Percentiles rank a stretch among this genome's conserved stretches.
Conservation (phyloP, 371 early-diverging fungal species). For the Mortierella sp. region DNA sequence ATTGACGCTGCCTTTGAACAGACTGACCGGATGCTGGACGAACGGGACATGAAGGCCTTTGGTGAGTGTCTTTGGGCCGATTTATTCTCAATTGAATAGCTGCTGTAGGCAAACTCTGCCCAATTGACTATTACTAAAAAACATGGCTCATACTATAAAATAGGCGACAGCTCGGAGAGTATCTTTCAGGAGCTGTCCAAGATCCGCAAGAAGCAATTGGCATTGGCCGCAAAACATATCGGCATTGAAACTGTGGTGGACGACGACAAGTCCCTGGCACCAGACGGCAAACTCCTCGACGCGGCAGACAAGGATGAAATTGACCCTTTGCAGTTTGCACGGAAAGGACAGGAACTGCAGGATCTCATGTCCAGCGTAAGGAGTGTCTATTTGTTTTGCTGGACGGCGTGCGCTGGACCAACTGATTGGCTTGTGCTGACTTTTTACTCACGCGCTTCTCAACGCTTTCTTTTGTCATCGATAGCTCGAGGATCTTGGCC, state of each 20-base stretch:
- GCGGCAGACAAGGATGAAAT: constrained; percentile 54
- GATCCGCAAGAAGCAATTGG: constrained; percentile 53
- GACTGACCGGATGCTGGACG: constrained; percentile 44
- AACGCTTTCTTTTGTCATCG: neutral
- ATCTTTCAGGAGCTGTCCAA: constrained; percentile 55
- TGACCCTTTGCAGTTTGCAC: constrained; percentile 41
- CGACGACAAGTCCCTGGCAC: constrained; percentile 47
- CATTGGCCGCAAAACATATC: constrained; percentile 53
- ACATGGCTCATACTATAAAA: neutral
- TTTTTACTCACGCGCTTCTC: neutral
- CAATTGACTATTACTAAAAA: neutral
- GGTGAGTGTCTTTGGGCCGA: constrained; percentile 11
- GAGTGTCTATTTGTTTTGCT: neutral
- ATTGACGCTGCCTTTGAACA: constrained; percentile 42
- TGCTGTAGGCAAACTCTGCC: neutral
- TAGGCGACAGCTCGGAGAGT: constrained; percentile 56
- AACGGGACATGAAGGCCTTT: constrained; percentile 54
- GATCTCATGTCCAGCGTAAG: constrained; percentile 55
- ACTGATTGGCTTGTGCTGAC: no score
- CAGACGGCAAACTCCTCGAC: constrained; percentile 50
- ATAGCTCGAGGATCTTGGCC: constrained; percentile 53
- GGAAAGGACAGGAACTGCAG: constrained; percentile 51
- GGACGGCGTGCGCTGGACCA: neutral
- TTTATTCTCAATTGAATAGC: no score
- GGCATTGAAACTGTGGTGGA: constrained; percentile 53